Evolutionary conservation across 1,284 basidiomycete genomes (phyloP).

Genomic region (Boletus sp.): DNA sequence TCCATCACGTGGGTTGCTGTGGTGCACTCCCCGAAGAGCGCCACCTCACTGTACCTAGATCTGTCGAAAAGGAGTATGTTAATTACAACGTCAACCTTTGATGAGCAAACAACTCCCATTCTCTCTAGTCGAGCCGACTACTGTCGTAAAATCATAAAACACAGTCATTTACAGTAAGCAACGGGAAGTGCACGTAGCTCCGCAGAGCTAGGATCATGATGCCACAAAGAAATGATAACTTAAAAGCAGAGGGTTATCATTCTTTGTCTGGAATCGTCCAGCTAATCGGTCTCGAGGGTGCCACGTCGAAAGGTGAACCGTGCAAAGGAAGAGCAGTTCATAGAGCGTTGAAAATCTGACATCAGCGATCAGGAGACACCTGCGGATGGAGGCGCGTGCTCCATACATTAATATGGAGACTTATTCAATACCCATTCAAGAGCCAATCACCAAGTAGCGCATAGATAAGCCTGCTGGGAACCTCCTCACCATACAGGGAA

Average conservation of each 20-base stretch:
- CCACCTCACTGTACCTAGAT: no score
- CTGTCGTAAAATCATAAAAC: constrained; percentile 8
- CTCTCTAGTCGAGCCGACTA: constrained; percentile 2
- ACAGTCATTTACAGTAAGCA: neutral
- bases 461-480: constrained; percentile 18
- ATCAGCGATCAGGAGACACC: neutral
- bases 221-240: neutral
- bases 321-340: neutral
- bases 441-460: constrained; percentile 3
- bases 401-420: no score
- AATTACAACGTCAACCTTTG: constrained; percentile 23
- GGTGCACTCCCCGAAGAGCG: constrained; percentile 7
- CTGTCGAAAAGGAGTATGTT: neutral
- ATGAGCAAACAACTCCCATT: no score
- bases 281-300: neutral
- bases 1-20: neutral
- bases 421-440: neutral
- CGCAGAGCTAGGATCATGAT: constrained; percentile 8
- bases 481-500: constrained; percentile 7
- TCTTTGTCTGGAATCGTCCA: neutral
- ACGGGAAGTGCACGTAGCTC: neutral
- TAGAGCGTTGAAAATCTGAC: neutral
- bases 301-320: neutral
- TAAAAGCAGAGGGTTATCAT: neutral
- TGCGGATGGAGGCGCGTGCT: no score